Conservation (phyloP, 441 rosid species). For the Populus hybrid region DNA sequence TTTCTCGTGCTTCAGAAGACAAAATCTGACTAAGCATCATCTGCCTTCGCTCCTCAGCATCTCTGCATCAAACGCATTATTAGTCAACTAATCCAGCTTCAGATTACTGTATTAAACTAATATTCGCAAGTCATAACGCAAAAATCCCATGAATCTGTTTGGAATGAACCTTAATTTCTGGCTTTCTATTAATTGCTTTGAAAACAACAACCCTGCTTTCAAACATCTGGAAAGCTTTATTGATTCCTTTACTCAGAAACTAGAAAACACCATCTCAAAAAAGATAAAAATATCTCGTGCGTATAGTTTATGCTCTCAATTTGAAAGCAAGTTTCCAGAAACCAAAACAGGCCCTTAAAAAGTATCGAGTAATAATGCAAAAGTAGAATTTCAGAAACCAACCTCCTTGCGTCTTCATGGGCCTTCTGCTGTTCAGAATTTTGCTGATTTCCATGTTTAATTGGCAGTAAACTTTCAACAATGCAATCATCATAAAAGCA, state of each 20-base stretch:
- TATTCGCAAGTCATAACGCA: not conserved
- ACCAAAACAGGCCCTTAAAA: not conserved
- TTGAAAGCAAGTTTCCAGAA: not conserved
- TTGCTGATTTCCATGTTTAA: conserved; percentile 58
- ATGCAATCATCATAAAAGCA: conserved; percentile 8
- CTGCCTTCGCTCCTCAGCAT: conserved; percentile 91
- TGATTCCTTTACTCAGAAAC: conserved; percentile 1
- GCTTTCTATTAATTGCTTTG: not conserved
- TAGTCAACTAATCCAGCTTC: conserved; percentile 1
- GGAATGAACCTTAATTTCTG: not conserved
- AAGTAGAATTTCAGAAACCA: conserved; percentile 5
- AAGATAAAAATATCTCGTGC: not conserved
- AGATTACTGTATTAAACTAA: not conserved
- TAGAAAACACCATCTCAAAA: not conserved
- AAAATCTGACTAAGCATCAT: conserved; percentile 94
- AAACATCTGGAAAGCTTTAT: not conserved
- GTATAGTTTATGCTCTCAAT: not conserved
- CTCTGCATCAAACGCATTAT: conserved; percentile 43
- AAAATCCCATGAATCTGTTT: not conserved
- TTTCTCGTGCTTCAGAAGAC: conserved; percentile 85
- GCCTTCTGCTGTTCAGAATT: conserved; percentile 68
- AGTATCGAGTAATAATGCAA: not conserved
- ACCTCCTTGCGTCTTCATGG: conserved; percentile 87
- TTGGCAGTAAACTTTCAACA: not conserved
- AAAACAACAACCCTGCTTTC: not conserved